phyloP scores from a whole-genome alignment of 2,329 filamentous ascomycete species.

The Neopestalotiopsis sp. region DNA sequence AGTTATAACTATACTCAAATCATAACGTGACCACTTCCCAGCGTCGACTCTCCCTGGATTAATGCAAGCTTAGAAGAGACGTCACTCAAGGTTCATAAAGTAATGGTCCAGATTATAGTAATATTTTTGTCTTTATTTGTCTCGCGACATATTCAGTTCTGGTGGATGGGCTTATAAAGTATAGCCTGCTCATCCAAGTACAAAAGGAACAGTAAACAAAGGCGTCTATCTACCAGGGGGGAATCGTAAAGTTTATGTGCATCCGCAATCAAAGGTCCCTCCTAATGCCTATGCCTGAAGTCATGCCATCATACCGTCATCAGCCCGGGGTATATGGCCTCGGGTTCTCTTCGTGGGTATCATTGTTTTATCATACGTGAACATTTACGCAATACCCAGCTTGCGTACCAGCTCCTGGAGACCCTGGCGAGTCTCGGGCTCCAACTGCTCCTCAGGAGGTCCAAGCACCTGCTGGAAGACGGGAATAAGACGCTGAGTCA shows the following conservation, averaged over 20 bases:
- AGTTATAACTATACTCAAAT: too few relatives aligned
- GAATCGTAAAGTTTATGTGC: conserved; percentile 32
- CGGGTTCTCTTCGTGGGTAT: conserved; percentile 26
- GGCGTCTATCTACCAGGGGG: conserved; percentile 31
- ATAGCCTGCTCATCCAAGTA: neutral
- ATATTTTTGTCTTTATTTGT: neutral
- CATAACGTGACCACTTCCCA: too few relatives aligned
- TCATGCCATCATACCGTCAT: conserved; percentile 19
- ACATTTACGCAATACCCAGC: conserved; percentile 24
- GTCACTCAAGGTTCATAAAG: too few relatives aligned
- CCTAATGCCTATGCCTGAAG: conserved; percentile 8
- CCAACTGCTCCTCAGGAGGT: conserved; percentile 76
- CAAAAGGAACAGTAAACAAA: conserved; percentile 15
- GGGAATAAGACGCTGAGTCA: conserved; percentile 72
- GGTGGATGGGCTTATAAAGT: neutral
- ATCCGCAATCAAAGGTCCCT: conserved; percentile 2
- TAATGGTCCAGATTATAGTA: neutral
- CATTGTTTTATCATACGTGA: conserved; percentile 4
- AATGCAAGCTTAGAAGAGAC: too few relatives aligned
- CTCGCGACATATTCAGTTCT: conserved; percentile 2
- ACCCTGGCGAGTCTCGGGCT: conserved; percentile 70
- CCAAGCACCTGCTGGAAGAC: conserved; percentile 76
- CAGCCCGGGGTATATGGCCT: conserved; percentile 16
- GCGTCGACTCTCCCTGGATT: too few relatives aligned
- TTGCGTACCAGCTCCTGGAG: conserved; percentile 65